Evolutionary conservation across 179 eudicot genomes (phyloP), one percentile per base, ranked within the genome.

Genomic region (Corrigiola litoralis): DNA sequence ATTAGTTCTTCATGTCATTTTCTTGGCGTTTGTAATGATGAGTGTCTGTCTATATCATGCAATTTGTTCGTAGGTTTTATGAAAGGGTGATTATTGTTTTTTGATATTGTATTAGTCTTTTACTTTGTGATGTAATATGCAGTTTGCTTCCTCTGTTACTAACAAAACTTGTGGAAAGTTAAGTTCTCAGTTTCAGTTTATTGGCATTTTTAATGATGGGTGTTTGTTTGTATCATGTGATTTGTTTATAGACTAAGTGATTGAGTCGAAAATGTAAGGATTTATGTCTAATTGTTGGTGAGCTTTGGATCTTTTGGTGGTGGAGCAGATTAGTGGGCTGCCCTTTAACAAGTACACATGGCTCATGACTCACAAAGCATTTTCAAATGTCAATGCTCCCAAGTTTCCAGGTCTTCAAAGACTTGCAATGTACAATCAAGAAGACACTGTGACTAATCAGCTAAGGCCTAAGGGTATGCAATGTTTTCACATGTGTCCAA

Each of bases 321-420:
- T 58, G 60, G 71, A 67, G 10, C 67, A 94, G 99, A 67, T 91
- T 44, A 67, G 80, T 75, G 97, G 95, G 44, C 76, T 94, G 74
- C 99, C 97, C 53, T 94, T 88, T 72, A 94, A 94, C 88, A 88
- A 88, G 81, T 94, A 94, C 78, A 71, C 99, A 44, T 94, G 97
- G 97, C 76, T 94, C 58, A 77, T 91, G 65, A 91, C 97, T 59
- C 97, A 94, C 63, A 94, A 94, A 74, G 85, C 99, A 4, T 94
- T 94, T 73, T 90, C 99, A 14, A 94, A 91, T 73, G 97, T 85
- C 20, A 92, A 94, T 78, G 94, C 94, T 0, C 96, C 99, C 2
- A 73, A 66, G 14, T 70, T 88, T 66, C 72, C 95, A 1, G 99
- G 99, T 42, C 76, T 77, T 69, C 91, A 88, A 73, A 84, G 99